Evolutionary conservation across 2,329 filamentous ascomycete genomes (phyloP), one percentile per base, ranked within the genome.

Genomic region (Myriosclerotinia duriaeana): DNA sequence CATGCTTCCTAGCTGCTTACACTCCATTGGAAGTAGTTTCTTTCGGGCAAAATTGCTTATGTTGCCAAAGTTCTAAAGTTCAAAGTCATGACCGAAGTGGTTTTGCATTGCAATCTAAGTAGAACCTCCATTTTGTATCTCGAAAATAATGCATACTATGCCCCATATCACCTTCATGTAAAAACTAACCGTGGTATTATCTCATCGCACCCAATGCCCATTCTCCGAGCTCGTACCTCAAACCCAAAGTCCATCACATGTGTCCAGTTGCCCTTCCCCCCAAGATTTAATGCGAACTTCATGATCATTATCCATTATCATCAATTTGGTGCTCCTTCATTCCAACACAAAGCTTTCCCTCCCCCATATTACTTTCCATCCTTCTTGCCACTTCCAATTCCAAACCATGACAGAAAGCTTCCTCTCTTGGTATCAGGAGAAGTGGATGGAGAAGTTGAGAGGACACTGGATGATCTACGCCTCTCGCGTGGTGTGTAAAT

Each of bases 401-500:
- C 64, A 44, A 65, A 44, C 64, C 64, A 65, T 3, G 34, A 59
- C 14, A 52, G 26, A 30, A 65, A 53, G 20, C 8, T 50, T 34
- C 44, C 65, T 48, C 34, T 68, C 61, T 70, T 74, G 3, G 67
- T 68, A 11, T 69, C 69, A 2, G 71, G 67, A 52, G 68, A 71
- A 12, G 64, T 63, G 7, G 67, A 64, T 14, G 68, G 63, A 5
- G 67, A 62, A 12, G 54, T 34, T 12, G 64, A 67, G 12, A 67
- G 67, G 26, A 36, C 67, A 3, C 67, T 70, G 54, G 68, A 72
- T 5, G 71, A 71, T 40, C 70, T 69, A 30, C 72, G 66, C 30
- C 54, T 34, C 20, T 53, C 55, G 14, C 69, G 62, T 4, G 64
- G 26, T 17, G 72, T 70, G 34, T 72, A 72, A n/a, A 74, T 72